Conservation (phyloP, 139 green algal genomes). For the Chlamydomonas sp. region DNA sequence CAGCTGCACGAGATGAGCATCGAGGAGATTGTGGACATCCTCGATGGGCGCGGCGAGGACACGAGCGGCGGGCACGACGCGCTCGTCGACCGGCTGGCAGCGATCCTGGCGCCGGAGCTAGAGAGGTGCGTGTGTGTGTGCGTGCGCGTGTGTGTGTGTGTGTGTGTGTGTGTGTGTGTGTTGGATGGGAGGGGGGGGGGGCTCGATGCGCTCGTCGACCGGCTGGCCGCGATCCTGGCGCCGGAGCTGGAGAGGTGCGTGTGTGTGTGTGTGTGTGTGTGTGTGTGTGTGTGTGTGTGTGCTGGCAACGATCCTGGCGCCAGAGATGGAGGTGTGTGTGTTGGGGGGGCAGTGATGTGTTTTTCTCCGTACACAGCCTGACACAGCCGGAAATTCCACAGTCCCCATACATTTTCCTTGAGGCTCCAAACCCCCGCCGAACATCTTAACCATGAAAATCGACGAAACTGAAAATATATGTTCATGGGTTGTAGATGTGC, state of each 20-base stretch:
- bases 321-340: constrained; percentile 12
- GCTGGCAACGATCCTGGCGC: constrained; percentile 8
- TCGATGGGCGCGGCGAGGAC: not conserved
- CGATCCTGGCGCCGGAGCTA: constrained; percentile 7
- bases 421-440: too few relatives aligned
- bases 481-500: too few relatives aligned
- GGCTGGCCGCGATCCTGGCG: constrained; percentile 8
- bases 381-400: too few relatives aligned
- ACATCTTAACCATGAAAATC: too few relatives aligned
- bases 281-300: too few relatives aligned
- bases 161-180: too few relatives aligned
- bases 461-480: too few relatives aligned
- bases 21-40: constrained; percentile 6
- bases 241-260: constrained; percentile 12
- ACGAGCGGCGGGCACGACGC: constrained; percentile 6
- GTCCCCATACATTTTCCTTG: too few relatives aligned
- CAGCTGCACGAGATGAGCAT: constrained; percentile 10
- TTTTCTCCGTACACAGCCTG: too few relatives aligned
- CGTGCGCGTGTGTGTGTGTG: too few relatives aligned
- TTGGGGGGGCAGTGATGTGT: too few relatives aligned
- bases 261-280: too few relatives aligned
- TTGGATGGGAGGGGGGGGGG: not conserved
- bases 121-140: constrained; percentile 11
- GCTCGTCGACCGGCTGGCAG: constrained; percentile 10
- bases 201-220: constrained; percentile 10